These are phyloP conservation scores for Sonneratia alba DNA, from an alignment of 345 rosid genomes.

Conservation along the genomic window DNA sequence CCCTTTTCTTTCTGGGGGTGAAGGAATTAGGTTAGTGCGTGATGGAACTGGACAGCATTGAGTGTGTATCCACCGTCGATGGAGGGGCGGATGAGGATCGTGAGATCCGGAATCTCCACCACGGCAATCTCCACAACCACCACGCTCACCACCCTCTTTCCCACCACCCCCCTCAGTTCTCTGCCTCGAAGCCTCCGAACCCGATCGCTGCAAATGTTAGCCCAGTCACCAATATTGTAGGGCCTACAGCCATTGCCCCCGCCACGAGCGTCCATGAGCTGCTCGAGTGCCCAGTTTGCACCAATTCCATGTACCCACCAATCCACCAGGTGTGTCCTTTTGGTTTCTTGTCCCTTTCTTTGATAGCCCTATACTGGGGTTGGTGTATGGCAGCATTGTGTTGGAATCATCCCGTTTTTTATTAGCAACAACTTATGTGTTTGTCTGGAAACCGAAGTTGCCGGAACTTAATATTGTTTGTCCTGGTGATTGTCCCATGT, in stretches of 20 bases:
- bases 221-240: constrained; percentile 29
- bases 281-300: constrained; percentile 96
- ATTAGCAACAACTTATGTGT: background rate
- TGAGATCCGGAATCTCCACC: constrained; percentile 14
- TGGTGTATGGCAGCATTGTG: constrained; percentile 2
- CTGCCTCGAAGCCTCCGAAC: constrained; percentile 51
- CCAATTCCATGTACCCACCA: constrained; percentile 98
- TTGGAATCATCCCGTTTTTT: background rate
- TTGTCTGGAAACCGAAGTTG: background rate
- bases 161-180: constrained; percentile 35
- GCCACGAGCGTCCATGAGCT: constrained; percentile 91
- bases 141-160: constrained; percentile 22
- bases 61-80: constrained; percentile 60
- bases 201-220: background rate
- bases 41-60: constrained; percentile 77
- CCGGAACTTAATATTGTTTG: background rate
- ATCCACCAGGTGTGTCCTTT: constrained; percentile 70
- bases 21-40: background rate
- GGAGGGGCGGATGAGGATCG: constrained; percentile 42
- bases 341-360: too few species aligned
- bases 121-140: constrained; percentile 1
- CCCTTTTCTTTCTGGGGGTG: background rate
- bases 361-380: background rate
- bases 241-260: constrained; percentile 54
- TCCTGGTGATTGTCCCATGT: background rate